A percentile compares a stretch with the other conserved stretches of the same genome.
Conservation (phyloP, 75 land plant species). For the Cryptomeria japonica region DNA sequence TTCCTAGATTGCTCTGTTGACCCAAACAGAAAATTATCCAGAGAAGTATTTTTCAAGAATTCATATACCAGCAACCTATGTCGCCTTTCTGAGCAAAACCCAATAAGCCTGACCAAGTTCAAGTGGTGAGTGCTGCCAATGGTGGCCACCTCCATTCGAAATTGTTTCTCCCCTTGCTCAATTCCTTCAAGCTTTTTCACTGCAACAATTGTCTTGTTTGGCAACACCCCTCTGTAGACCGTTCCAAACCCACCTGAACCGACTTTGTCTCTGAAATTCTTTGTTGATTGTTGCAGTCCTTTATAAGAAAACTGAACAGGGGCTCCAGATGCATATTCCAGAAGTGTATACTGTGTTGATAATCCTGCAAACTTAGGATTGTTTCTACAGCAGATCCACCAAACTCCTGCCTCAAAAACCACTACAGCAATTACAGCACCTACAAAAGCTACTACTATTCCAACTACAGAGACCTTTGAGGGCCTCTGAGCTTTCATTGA, state of each 20-base stretch:
- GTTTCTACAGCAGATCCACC: constrained; percentile 46
- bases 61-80: constrained; percentile 45
- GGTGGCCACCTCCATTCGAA: constrained; percentile 78
- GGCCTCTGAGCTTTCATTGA: background rate
- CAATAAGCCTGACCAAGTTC: constrained; percentile 55
- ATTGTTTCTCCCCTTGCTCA: constrained; percentile 86
- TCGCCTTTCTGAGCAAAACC: constrained; percentile 24
- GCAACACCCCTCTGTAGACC: constrained; percentile 63
- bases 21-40: constrained; percentile 54
- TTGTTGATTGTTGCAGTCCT: constrained; percentile 61
- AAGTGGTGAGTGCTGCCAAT: constrained; percentile 87
- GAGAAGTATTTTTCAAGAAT: constrained; percentile 75
- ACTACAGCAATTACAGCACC: constrained; percentile 30
- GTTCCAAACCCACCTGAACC: constrained; percentile 84
- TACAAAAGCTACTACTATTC: constrained; percentile 27
- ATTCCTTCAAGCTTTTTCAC: constrained; percentile 81
- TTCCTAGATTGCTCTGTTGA: constrained; percentile 20
- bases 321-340: constrained; percentile 73
- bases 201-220: constrained; percentile 54
- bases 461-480: background rate
- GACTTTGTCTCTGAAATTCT: constrained; percentile 72
- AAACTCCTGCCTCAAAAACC: constrained; percentile 25
- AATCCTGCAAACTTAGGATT: constrained; percentile 28
- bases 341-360: constrained; percentile 49
- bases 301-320: constrained; percentile 74